Conservation (phyloP, 805 yeast genomes). For the Kluyveromyces starmeri region DNA sequence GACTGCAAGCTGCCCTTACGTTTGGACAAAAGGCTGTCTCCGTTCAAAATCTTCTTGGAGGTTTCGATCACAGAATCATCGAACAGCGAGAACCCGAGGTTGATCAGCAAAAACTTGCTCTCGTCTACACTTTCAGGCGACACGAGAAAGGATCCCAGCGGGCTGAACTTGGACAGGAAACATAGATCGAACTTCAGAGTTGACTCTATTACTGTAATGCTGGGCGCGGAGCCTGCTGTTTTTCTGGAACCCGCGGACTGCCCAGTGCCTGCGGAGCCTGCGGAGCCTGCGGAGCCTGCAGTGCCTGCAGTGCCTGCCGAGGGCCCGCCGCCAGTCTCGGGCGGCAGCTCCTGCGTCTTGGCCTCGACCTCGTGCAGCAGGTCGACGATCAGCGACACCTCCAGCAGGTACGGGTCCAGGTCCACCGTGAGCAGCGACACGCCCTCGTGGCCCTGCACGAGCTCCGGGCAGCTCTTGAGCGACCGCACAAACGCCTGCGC, state of each 20-base stretch:
- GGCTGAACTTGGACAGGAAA: constrained; percentile 29
- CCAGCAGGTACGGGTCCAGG: constrained; percentile 40
- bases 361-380: constrained; percentile 23
- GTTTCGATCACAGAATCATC: constrained; percentile 22
- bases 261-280: neutral
- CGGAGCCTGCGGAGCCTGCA: neutral
- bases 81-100: constrained; percentile 23
- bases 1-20: constrained; percentile 1
- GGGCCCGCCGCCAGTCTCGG: neutral
- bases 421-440: constrained; percentile 41
- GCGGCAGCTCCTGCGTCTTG: neutral
- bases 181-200: constrained; percentile 31
- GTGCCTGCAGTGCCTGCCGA: neutral
- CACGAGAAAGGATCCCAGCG: constrained; percentile 31
- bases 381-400: constrained; percentile 37
- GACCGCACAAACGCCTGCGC: constrained; percentile 12
- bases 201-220: constrained; percentile 5
- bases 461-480: constrained; percentile 12
- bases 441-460: constrained; percentile 30
- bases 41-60: constrained; percentile 17
- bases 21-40: neutral
- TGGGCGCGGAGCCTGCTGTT: neutral
- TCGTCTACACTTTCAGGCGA: constrained; percentile 37
- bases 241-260: neutral
- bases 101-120: constrained; percentile 32